Percentiles rank a stretch among this genome's conserved stretches.
phyloP scores from a whole-genome alignment of 352 stramenopile species.

The Pythium oligandrum region DNA sequence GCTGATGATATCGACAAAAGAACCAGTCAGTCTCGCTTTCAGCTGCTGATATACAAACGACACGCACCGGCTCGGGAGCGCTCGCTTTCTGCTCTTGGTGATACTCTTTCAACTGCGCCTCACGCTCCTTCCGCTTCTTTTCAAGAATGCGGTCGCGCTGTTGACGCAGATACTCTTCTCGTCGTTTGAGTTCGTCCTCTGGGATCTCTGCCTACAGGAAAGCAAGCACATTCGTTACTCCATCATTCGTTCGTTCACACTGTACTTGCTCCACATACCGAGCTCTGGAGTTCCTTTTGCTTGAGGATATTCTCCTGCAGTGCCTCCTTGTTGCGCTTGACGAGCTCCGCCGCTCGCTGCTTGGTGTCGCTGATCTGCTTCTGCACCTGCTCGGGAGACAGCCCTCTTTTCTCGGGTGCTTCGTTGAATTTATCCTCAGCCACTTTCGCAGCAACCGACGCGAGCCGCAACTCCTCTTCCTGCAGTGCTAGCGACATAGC shows the following conservation, averaged over 20 bases:
- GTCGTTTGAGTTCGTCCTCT: conserved; percentile 62
- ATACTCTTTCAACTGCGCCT: conserved; percentile 69
- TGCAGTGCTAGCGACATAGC: conserved; percentile 75
- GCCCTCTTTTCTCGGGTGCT: conserved; percentile 19
- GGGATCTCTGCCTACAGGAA: conserved; percentile 46
- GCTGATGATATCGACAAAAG: conserved; percentile 9
- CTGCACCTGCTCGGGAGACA: conserved; percentile 50
- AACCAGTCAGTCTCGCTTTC: background rate
- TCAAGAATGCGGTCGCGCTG: conserved; percentile 76
- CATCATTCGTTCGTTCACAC: too few relatives aligned
- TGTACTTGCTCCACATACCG: conserved; percentile 1
- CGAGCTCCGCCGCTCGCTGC: conserved; percentile 68
- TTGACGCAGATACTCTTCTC: conserved; percentile 69
- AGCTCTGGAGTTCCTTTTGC: conserved; percentile 55
- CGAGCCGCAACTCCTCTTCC: conserved; percentile 55
- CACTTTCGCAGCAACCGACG: conserved; percentile 43
- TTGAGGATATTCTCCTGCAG: conserved; percentile 66
- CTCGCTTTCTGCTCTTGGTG: conserved; percentile 66
- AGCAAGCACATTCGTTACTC: background rate
- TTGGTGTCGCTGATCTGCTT: conserved; percentile 58
- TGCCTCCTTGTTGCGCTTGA: conserved; percentile 70
- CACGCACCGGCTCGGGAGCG: conserved; percentile 41
- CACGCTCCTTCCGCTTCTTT: conserved; percentile 77
- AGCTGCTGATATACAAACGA: background rate
- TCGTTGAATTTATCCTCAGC: conserved; percentile 64